These are phyloP conservation scores for Epichloe bromicola DNA, from an alignment of 2,329 filamentous ascomycete species.

Conservation along the genomic window DNA sequence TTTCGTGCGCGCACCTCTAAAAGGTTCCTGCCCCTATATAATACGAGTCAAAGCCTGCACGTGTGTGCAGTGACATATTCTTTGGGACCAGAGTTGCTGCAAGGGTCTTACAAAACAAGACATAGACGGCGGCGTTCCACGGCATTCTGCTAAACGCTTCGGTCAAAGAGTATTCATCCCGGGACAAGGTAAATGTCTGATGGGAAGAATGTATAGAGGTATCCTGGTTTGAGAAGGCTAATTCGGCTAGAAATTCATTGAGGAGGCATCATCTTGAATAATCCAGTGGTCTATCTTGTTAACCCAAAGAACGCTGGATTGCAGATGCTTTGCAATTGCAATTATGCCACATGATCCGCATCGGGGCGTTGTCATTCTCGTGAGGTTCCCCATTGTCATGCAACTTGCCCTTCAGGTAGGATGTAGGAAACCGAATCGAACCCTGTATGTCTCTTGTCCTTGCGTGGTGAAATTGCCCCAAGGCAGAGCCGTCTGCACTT, in stretches of 20 bases:
- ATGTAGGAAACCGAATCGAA: not conserved
- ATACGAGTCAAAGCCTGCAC: too few species aligned
- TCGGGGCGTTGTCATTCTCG: not conserved
- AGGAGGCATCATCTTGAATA: too few species aligned
- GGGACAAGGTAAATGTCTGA: not conserved
- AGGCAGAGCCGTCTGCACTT: not conserved
- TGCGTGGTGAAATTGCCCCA: not conserved
- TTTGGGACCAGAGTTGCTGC: too few species aligned
- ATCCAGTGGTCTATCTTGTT: not conserved
- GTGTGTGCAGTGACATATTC: too few species aligned
- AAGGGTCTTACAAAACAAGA: too few species aligned
- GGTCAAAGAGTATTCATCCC: not conserved
- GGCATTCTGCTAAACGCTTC: not conserved
- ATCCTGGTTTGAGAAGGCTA: not conserved
- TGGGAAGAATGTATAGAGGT: not conserved
- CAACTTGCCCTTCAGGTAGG: not conserved
- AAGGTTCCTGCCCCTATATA: too few species aligned
- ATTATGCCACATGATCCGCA: not conserved
- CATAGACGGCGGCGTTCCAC: not conserved
- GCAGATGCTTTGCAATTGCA: not conserved
- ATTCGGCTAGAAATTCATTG: not conserved
- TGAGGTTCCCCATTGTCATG: not conserved
- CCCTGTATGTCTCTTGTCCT: not conserved
- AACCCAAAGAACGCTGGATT: not conserved
- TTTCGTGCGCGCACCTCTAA: not conserved